These are phyloP conservation scores for Penicillium sp. DNA, from an alignment of 2,329 filamentous ascomycete genomes.

Conservation along the genomic window DNA sequence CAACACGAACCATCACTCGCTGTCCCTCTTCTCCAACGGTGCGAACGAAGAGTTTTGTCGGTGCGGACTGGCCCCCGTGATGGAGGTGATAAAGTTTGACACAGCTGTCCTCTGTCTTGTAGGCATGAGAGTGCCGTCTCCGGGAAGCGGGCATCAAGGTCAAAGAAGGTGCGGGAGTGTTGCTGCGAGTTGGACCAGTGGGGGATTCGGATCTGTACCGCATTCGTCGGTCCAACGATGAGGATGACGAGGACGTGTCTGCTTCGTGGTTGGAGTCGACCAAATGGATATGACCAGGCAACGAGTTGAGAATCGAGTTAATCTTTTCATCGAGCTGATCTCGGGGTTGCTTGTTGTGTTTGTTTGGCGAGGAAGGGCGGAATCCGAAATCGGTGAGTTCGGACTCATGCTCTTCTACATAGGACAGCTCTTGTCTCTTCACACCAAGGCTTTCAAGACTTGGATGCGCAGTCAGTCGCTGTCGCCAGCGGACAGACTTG, in stretches of 20 bases:
- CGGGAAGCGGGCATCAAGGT: conserved; percentile 61
- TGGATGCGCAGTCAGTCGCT: conserved; percentile 32
- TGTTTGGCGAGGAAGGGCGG: conserved; percentile 42
- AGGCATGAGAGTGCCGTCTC: conserved; percentile 33
- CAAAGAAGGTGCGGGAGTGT: conserved; percentile 64
- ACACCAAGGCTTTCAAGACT: conserved; percentile 35
- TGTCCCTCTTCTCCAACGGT: conserved; percentile 87
- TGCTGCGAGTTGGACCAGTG: conserved; percentile 44
- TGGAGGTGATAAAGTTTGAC: conserved; percentile 92
- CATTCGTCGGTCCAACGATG: conserved; percentile 35
- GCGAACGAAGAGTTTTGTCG: conserved; percentile 92
- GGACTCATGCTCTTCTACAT: conserved; percentile 21
- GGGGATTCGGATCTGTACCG: conserved; percentile 36
- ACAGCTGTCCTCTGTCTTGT: conserved; percentile 59
- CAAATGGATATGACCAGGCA: conserved; percentile 76
- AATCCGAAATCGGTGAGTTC: conserved; percentile 21
- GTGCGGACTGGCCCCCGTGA: conserved; percentile 75
- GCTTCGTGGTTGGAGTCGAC: conserved; percentile 49
- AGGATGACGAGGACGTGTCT: conserved; percentile 31
- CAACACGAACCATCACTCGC: conserved; percentile 95
- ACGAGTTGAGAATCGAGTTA: conserved; percentile 70
- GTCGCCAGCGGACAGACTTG: conserved; percentile 26
- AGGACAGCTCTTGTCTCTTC: conserved; percentile 25
- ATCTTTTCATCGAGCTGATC: conserved; percentile 78
- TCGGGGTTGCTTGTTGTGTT: conserved; percentile 48